Evolutionary conservation across 139 green algal species (phyloP).

Genomic region (Chlorokybus atmophyticus): DNA sequence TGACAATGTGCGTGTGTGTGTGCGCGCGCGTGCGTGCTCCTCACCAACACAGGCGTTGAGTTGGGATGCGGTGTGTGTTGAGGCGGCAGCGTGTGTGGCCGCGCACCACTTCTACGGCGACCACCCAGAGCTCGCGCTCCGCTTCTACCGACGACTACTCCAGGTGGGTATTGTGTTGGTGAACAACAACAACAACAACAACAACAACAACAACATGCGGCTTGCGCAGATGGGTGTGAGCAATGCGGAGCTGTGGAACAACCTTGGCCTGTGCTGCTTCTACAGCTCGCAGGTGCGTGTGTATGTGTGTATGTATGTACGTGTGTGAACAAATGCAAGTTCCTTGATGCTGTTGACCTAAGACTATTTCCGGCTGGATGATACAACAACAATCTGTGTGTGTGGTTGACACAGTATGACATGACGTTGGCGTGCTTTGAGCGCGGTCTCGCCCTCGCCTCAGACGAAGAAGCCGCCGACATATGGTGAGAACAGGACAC

Average conservation of each 20-base stretch:
- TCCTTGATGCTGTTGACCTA: too few species aligned
- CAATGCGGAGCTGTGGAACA: constrained; percentile 64
- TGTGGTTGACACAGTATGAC: too few species aligned
- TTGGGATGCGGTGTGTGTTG: constrained; percentile 50
- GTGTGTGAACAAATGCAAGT: too few species aligned
- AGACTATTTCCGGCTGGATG: too few species aligned
- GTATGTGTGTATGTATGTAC: too few species aligned
- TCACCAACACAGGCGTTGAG: constrained; percentile 28
- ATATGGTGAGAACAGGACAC: constrained; percentile 16
- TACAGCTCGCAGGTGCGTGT: constrained; percentile 25
- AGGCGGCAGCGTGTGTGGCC: constrained; percentile 61
- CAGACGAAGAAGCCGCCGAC: constrained; percentile 19
- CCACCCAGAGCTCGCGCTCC: constrained; percentile 65
- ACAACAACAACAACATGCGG: too few species aligned
- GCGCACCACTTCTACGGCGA: constrained; percentile 67
- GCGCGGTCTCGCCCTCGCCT: constrained; percentile 10
- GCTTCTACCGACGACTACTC: constrained; percentile 34
- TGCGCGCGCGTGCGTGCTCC: too few species aligned
- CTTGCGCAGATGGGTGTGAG: constrained; percentile 47
- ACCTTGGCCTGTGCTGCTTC: constrained; percentile 71
- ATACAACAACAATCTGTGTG: too few species aligned
- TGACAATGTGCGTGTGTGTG: too few species aligned
- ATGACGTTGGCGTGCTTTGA: constrained; percentile 63
- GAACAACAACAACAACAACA: too few species aligned
- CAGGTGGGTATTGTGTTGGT: too few species aligned